A percentile compares a stretch with the other conserved stretches of the same genome.
These are phyloP conservation scores for Puccinia triticina DNA, from an alignment of 1,284 basidiomycete genomes.

Conservation along the genomic window DNA sequence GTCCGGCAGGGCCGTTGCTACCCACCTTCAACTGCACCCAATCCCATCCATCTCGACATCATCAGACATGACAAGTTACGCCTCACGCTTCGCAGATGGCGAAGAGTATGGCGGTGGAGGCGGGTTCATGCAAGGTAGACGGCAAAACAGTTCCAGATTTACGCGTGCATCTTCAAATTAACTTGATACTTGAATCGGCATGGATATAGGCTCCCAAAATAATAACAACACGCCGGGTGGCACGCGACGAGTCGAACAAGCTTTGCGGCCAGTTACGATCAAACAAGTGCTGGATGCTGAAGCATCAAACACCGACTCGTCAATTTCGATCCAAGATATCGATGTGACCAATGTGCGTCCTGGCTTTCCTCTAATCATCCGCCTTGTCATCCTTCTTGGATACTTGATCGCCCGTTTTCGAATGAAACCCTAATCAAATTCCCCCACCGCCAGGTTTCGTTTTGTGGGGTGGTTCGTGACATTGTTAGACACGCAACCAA, in stretches of 20 bases:
- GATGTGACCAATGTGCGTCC: slow-evolving; percentile 76
- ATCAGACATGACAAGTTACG: neutral
- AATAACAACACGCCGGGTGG: slow-evolving; percentile 47
- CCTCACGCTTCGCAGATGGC: slow-evolving; percentile 13
- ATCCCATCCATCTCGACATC: no score
- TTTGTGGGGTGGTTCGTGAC: slow-evolving; percentile 80
- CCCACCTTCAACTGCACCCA: no score
- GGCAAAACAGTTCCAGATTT: neutral
- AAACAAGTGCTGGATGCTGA: slow-evolving; percentile 80
- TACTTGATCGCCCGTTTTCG: neutral
- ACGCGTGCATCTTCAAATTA: neutral
- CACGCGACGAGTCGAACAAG: slow-evolving; percentile 53
- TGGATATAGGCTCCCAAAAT: slow-evolving; percentile 10
- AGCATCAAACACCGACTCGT: slow-evolving; percentile 77
- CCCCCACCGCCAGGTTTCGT: slow-evolving; percentile 58
- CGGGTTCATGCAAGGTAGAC: slow-evolving; percentile 27
- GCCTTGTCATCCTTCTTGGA: neutral
- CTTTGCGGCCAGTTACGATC: slow-evolving; percentile 80
- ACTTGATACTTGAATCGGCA: neutral
- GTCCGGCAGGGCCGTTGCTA: no score
- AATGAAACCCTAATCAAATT: neutral
- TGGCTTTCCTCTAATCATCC: neutral
- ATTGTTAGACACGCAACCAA: slow-evolving; percentile 78
- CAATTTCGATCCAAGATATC: slow-evolving; percentile 72
- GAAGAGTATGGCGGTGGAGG: slow-evolving; percentile 14